Conservation (phyloP, 2,329 filamentous ascomycete species). For the Diaporthe citri region DNA sequence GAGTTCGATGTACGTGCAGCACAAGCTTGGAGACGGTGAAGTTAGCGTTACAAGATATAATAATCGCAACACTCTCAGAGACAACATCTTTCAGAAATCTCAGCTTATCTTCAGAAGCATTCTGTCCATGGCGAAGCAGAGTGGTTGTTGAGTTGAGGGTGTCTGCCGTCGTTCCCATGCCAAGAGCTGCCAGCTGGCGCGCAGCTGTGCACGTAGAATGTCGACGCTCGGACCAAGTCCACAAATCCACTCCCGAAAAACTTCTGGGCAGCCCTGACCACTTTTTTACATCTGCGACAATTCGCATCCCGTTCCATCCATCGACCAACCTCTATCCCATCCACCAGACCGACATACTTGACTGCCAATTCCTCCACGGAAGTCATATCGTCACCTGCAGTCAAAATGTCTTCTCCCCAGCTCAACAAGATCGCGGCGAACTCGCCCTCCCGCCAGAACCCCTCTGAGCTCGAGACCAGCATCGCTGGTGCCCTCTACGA, state of each 20-base stretch:
- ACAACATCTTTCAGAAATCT: neutral
- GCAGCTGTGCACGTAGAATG: neutral
- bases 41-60: too few species aligned
- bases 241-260: slow-evolving; percentile 37
- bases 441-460: slow-evolving; percentile 95
- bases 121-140: neutral
- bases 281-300: slow-evolving; percentile 25
- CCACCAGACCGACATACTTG: slow-evolving; percentile 38
- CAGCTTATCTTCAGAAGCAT: neutral
- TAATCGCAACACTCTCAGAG: too few species aligned
- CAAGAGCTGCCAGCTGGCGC: slow-evolving; percentile 5
- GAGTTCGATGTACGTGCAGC: too few species aligned
- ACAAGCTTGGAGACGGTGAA: too few species aligned
- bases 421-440: slow-evolving; percentile 99
- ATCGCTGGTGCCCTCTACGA: slow-evolving; percentile 98
- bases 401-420: slow-evolving; percentile 76
- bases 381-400: slow-evolving; percentile 50
- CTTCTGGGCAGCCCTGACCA: slow-evolving; percentile 2
- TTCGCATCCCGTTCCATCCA: slow-evolving; percentile 11
- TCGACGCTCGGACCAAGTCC: slow-evolving; percentile 10
- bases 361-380: slow-evolving; percentile 41
- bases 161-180: neutral
- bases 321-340: slow-evolving; percentile 38
- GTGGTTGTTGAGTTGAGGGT: neutral
- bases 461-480: slow-evolving; percentile 96